phyloP scores from a whole-genome alignment of 148 eudicot genomes.

The Tetragonia tetragonoides region DNA sequence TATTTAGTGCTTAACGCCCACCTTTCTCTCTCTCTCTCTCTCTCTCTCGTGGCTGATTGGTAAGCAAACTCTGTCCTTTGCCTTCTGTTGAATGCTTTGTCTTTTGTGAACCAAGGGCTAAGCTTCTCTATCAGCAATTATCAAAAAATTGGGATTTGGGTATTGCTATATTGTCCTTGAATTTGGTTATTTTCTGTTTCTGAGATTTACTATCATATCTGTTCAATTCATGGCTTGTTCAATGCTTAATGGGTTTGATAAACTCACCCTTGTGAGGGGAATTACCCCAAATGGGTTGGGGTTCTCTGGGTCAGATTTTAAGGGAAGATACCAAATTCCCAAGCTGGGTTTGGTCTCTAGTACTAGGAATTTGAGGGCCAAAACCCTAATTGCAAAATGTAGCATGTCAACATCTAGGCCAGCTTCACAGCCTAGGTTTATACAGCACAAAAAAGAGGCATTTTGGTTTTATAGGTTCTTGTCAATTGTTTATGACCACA shows the following conservation, averaged over 20 bases:
- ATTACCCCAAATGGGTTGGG: constrained; percentile 39
- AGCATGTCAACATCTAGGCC: constrained; percentile 72
- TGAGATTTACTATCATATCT: constrained; percentile 20
- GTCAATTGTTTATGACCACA: constrained; percentile 73
- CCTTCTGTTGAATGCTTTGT: background rate
- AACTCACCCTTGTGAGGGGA: constrained; percentile 35
- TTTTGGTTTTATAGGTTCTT: constrained; percentile 91
- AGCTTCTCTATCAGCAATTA: background rate
- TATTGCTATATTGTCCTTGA: background rate
- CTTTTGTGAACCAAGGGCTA: background rate
- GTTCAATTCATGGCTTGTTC: constrained; percentile 52
- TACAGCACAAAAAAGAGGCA: constrained; percentile 89
- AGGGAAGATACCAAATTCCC: constrained; percentile 32
- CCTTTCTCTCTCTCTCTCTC: background rate
- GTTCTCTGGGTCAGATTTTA: constrained; percentile 44
- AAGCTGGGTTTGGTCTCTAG: constrained; percentile 29
- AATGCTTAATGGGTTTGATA: constrained; percentile 57
- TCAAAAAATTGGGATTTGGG: background rate
- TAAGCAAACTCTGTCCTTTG: background rate
- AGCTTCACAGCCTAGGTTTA: constrained; percentile 82
- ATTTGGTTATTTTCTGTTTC: constrained; percentile 15
- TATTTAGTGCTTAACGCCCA: background rate
- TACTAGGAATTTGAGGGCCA: constrained; percentile 28
- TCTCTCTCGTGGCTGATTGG: background rate
- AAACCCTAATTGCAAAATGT: constrained; percentile 49